Evolutionary conservation across 2,329 filamentous ascomycete genomes (phyloP).

Genomic region (Microcyclosporella mali): DNA sequence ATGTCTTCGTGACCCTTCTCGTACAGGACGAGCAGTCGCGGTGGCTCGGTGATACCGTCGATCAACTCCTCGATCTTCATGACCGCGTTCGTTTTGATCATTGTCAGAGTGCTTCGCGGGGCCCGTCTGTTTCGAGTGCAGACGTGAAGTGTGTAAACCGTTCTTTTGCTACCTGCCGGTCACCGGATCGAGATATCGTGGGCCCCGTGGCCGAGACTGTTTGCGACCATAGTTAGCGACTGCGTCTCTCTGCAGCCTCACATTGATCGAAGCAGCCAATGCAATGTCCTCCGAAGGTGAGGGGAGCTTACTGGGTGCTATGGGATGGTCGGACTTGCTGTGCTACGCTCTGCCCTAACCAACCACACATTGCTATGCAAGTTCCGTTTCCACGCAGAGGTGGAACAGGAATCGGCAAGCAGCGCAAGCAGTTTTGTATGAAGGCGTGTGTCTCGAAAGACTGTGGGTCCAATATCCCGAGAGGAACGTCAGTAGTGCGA

Average conservation of each 20-base stretch:
- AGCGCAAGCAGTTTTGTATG: no score
- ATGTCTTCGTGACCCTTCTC: constrained; percentile 67
- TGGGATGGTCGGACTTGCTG: constrained; percentile 23
- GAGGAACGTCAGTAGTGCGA: no score
- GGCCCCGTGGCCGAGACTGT: constrained; percentile 25
- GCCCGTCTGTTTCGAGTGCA: constrained; percentile 10
- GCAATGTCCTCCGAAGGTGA: background rate
- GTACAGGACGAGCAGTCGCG: constrained; percentile 54
- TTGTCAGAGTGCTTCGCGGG: constrained; percentile 12
- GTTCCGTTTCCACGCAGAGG: no score
- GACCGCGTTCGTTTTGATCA: constrained; percentile 22
- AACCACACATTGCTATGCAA: constrained; percentile 3
- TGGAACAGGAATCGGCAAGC: no score
- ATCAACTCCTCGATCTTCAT: constrained; percentile 31
- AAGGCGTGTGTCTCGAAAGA: no score
- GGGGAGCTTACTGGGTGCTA: constrained; percentile 21
- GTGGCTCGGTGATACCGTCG: constrained; percentile 25
- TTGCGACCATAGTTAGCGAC: no score
- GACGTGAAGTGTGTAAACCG: constrained; percentile 4
- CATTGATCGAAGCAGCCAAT: no score
- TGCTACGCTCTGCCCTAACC: constrained; percentile 5
- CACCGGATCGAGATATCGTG: constrained; percentile 30
- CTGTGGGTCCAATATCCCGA: no score
- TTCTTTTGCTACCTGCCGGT: constrained; percentile 19
- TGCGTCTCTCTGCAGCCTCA: no score